Evolutionary conservation across 202 grass and related monocot species (phyloP), one percentile per base, ranked within the genome.

Genomic region (Zizania palustris): DNA sequence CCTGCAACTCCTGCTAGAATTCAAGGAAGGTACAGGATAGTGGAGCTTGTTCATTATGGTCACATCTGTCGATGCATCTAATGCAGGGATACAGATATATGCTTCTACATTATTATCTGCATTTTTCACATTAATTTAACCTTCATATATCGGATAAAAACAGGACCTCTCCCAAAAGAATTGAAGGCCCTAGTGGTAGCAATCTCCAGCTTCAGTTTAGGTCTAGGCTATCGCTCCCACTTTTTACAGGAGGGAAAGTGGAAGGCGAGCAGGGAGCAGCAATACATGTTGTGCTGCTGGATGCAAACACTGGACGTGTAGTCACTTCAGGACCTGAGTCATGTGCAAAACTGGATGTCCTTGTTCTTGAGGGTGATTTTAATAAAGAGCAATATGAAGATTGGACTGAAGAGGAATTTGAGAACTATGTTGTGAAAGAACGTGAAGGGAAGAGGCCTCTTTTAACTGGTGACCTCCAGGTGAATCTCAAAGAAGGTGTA

Each of bases 221-320:
- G 58, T 83, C 78, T 62, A 85, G 80, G 40, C 46, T 99, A 54
- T 88, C 91, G 16, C 87, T 90, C 42, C 91, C 89, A 54, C 85
- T 99, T 38, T 95, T 99, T 63, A 99, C 96, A 33, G 89, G 96
- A 73, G 96, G 96, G 37, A 95, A 92, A 95, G 89, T 99, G 37
- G 91, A 99, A 88, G 96, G 91, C 0, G 96, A 95, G 41, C 87
- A 95, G 76, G 95, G 91, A 69, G 85, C 87, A 49, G 68, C 88
- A 67, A 92, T 97, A 79, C 91, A 93, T 84, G 89, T 92, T 35
- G 91, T 93, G 64, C 80, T 97, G 35, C 22, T 97, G 48, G 94
- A 97, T 68, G 37, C 76, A 60, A 84, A 78, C 73, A 92, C 84
- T 69, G 94, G 86, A 2, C 77, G 63, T 86, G 76, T 82, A 19